Conservation (phyloP, 768 basidiomycete genomes). For the Nidularia sp. region DNA sequence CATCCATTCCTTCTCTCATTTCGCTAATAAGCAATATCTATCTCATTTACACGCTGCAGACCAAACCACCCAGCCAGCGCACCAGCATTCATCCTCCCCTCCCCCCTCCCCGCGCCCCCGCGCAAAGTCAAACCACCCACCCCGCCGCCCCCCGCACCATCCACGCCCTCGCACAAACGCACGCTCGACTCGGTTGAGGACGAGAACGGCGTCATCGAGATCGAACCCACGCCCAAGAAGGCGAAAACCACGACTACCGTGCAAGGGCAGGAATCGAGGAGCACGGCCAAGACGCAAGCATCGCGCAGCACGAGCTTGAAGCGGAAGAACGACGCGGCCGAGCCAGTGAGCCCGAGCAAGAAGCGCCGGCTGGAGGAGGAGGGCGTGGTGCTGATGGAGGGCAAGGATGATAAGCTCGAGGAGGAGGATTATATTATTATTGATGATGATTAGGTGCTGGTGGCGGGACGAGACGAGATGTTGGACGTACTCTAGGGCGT, state of each 20-base stretch:
- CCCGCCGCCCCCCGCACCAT: slow-evolving; percentile 36
- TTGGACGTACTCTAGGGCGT: no score
- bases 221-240: slow-evolving; percentile 59
- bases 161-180: slow-evolving; percentile 47
- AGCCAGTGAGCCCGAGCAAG: slow-evolving; percentile 53
- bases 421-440: slow-evolving; percentile 38
- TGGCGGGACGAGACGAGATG: neutral
- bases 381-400: slow-evolving; percentile 66
- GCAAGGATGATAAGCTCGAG: slow-evolving; percentile 45
- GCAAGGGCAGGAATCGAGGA: neutral
- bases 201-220: slow-evolving; percentile 48
- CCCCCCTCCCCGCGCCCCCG: slow-evolving; percentile 47
- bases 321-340: slow-evolving; percentile 13
- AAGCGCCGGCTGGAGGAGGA: slow-evolving; percentile 67
- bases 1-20: neutral
- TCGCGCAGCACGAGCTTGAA: neutral
- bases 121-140: slow-evolving; percentile 17
- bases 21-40: neutral
- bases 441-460: slow-evolving; percentile 16
- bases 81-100: slow-evolving; percentile 59
- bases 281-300: no score
- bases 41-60: slow-evolving; percentile 25
- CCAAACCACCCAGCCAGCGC: slow-evolving; percentile 50
- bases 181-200: slow-evolving; percentile 44
- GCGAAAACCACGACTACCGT: neutral